These are phyloP conservation scores for Nemophila menziesii DNA, from an alignment of 257 asterid genomes.

Conservation along the genomic window DNA sequence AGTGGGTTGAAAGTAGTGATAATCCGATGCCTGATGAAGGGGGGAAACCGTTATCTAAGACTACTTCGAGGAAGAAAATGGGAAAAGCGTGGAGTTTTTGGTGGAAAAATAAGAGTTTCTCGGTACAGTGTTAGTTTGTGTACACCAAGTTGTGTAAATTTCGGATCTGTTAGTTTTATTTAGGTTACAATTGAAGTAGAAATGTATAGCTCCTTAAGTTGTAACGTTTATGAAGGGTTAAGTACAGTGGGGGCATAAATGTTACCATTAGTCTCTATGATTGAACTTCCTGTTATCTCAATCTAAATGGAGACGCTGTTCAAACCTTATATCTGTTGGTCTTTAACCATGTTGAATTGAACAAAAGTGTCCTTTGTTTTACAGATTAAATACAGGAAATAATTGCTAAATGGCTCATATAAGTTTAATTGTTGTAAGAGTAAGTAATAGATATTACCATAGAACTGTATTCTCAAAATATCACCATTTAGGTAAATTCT, in stretches of 20 bases:
- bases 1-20: slow-evolving; percentile 24
- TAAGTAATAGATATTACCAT: too few species aligned
- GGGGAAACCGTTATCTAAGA: slow-evolving; percentile 47
- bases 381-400: too few species aligned
- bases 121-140: slow-evolving; percentile 38
- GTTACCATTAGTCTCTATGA: background rate
- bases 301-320: too few species aligned
- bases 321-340: too few species aligned
- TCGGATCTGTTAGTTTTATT: background rate
- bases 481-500: too few species aligned
- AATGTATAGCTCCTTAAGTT: slow-evolving; percentile 17
- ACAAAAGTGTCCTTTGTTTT: too few species aligned
- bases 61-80: slow-evolving; percentile 55
- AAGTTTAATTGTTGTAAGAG: too few species aligned
- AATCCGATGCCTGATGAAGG: slow-evolving; percentile 18
- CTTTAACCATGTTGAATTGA: too few species aligned
- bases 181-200: slow-evolving; percentile 1
- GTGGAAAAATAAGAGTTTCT: slow-evolving; percentile 68
- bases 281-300: too few species aligned
- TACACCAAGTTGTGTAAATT: slow-evolving; percentile 13
- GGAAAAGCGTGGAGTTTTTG: slow-evolving; percentile 53
- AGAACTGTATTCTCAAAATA: too few species aligned
- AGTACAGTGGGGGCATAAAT: background rate
- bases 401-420: too few species aligned
- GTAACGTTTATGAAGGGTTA: background rate